These are phyloP conservation scores for Dactylorhiza incarnata DNA, from an alignment of 106 monocot species.

Conservation along the genomic window DNA sequence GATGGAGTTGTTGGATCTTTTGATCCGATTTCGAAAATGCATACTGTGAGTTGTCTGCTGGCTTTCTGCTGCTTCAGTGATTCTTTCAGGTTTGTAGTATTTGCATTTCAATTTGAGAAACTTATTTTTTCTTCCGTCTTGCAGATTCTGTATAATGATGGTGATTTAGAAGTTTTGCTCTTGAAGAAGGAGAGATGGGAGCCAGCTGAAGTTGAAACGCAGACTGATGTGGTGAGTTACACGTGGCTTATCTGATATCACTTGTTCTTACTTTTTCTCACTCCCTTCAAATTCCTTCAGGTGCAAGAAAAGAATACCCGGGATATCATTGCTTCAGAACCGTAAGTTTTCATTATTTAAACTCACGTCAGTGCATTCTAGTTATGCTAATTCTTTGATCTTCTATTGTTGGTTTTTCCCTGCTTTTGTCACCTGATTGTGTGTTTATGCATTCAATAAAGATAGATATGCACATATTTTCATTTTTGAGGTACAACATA, in stretches of 20 bases:
- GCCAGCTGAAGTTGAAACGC: slow-evolving; percentile 13
- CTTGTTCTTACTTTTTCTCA: neutral
- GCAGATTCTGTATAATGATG: slow-evolving; percentile 58
- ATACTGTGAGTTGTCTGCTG: neutral
- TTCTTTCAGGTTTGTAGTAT: neutral
- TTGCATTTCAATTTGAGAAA: neutral
- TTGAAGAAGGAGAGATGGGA: slow-evolving; percentile 45
- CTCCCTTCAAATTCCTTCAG: neutral
- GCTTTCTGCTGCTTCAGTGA: neutral
- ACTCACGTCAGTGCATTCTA: neutral
- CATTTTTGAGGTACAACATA: neutral
- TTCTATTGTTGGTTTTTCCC: neutral
- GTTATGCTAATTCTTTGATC: neutral
- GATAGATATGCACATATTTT: neutral
- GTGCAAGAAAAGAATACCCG: slow-evolving; percentile 4
- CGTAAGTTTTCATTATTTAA: slow-evolving; percentile 10
- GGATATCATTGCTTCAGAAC: slow-evolving; percentile 6
- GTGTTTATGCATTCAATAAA: neutral
- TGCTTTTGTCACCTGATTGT: neutral
- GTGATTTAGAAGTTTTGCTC: slow-evolving; percentile 41
- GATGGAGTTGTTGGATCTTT: slow-evolving; percentile 6
- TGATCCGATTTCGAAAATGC: slow-evolving; percentile 2
- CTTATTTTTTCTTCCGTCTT: neutral
- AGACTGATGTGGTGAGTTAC: slow-evolving; percentile 13
- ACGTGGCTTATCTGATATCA: neutral